Evolutionary conservation across 2,329 filamentous ascomycete genomes (phyloP).

Genomic region (Neofusicoccum cordaticola): DNA sequence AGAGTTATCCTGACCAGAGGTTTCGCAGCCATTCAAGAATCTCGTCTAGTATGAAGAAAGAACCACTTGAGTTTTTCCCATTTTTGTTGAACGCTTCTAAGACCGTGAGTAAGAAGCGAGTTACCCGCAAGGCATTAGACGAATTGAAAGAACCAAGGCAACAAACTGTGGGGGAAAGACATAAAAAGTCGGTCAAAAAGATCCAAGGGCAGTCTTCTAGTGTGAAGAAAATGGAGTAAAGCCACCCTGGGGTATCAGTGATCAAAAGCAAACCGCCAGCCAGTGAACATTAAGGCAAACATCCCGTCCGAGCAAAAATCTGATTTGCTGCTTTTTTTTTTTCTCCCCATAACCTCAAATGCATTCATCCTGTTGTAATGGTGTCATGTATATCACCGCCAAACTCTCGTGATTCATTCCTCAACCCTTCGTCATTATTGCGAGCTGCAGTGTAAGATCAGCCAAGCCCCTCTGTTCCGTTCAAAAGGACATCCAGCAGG

Average conservation of each 20-base stretch:
- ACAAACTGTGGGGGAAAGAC: neutral
- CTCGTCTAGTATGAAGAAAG: too few species aligned
- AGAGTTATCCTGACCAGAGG: too few species aligned
- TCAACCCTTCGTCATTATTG: neutral
- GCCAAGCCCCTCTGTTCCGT: conserved; percentile 17
- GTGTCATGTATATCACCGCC: neutral
- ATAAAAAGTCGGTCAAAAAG: neutral
- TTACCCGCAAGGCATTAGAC: too few species aligned
- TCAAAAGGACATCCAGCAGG: conserved; percentile 49
- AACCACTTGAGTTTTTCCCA: too few species aligned
- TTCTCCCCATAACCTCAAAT: neutral
- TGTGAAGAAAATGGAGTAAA: neutral
- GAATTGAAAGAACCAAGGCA: too few species aligned
- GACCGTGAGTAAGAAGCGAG: too few species aligned
- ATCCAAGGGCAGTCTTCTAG: neutral
- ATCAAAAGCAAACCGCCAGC: neutral
- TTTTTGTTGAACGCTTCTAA: too few species aligned
- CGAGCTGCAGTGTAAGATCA: neutral
- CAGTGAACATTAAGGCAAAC: neutral
- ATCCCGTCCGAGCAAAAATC: neutral
- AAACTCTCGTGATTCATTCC: neutral
- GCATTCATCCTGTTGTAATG: neutral
- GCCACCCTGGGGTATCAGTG: conserved; percentile 12
- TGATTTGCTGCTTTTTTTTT: neutral
- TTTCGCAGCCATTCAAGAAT: too few species aligned